These are phyloP conservation scores for Zychaea mexicana DNA, from an alignment of 371 early-diverging fungal genomes.

Conservation along the genomic window DNA sequence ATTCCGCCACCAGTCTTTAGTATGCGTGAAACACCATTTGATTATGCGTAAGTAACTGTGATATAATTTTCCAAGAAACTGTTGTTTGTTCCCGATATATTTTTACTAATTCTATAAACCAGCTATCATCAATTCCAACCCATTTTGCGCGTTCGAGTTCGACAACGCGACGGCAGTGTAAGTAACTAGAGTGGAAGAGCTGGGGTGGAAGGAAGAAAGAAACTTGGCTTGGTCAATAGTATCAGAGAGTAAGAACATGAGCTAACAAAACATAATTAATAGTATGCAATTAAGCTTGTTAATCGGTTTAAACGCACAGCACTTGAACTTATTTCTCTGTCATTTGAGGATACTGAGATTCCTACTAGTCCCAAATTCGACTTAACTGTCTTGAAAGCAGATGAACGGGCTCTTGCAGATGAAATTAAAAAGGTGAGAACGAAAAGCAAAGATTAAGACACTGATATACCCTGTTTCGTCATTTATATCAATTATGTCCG, in stretches of 20 bases:
- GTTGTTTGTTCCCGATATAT: no score
- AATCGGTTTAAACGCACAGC: slow-evolving; percentile 11
- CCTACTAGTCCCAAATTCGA: background rate
- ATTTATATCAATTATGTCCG: no score
- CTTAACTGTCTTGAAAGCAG: background rate
- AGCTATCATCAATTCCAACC: slow-evolving; percentile 55
- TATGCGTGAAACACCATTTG: slow-evolving; percentile 33
- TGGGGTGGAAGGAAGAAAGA: no score
- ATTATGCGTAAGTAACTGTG: slow-evolving; percentile 47
- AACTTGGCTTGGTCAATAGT: no score
- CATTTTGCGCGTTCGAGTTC: slow-evolving; percentile 46
- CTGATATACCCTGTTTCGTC: no score
- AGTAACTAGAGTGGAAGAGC: slow-evolving; percentile 15
- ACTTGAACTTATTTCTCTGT: background rate
- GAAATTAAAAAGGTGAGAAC: slow-evolving; percentile 11
- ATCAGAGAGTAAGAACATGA: no score
- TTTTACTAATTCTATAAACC: background rate
- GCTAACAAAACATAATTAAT: no score
- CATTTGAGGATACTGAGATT: background rate
- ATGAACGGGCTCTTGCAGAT: background rate
- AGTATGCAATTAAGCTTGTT: slow-evolving; percentile 36
- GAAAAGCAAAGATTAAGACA: no score
- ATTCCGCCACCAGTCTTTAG: slow-evolving; percentile 64
- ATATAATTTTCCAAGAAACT: no score
- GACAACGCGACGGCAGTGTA: slow-evolving; percentile 52